Conservation (phyloP, 2,329 filamentous ascomycete species). For the Sporothrix phasma region DNA sequence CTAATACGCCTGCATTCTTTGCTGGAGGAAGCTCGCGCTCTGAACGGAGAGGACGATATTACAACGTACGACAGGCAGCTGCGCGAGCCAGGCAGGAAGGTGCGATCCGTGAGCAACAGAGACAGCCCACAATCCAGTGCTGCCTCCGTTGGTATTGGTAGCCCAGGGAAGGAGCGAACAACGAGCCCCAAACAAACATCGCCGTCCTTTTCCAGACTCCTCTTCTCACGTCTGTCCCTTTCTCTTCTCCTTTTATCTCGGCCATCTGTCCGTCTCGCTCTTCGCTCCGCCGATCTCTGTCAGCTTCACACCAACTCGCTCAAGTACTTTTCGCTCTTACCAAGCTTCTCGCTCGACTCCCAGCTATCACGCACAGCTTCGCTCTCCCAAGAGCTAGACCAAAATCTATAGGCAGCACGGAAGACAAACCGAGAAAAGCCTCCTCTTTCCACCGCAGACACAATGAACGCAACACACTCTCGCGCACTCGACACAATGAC, state of each 20-base stretch:
- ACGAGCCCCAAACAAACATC: slow-evolving; percentile 5
- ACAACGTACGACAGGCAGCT: background rate
- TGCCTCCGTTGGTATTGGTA: background rate
- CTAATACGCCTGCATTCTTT: background rate
- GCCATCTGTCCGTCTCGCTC: background rate
- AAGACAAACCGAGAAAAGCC: background rate
- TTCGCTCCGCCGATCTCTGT: background rate
- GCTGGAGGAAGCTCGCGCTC: background rate
- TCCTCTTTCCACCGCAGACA: background rate
- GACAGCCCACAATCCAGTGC: background rate
- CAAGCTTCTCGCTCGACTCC: background rate
- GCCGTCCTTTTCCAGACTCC: background rate
- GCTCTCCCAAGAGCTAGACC: background rate
- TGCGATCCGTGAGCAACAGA: slow-evolving; percentile 4
- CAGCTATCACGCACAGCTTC: background rate
- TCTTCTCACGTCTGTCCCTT: background rate
- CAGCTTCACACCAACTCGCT: background rate
- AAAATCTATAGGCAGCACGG: background rate
- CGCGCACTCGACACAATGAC: background rate
- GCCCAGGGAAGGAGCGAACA: background rate
- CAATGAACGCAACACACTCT: background rate
- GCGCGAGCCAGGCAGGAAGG: slow-evolving; percentile 1
- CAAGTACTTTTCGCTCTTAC: background rate
- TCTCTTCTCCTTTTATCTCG: background rate
- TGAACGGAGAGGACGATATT: background rate